Conservation (phyloP, 129 eudicot species). For the Erigeron canadensis region DNA sequence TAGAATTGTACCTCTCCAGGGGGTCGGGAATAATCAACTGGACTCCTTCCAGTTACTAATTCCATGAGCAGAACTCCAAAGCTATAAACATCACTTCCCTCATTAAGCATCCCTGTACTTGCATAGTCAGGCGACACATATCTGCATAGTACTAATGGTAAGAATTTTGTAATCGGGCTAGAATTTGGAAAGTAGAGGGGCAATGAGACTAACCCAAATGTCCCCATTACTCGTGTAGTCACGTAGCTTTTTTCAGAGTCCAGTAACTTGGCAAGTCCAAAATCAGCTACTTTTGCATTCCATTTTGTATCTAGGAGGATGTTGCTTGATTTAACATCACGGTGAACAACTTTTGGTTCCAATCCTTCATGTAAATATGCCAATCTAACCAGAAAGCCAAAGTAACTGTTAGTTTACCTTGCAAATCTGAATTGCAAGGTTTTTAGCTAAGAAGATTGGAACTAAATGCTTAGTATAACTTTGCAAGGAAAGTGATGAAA, state of each 20-base stretch:
- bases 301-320: constrained; percentile 83
- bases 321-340: constrained; percentile 93
- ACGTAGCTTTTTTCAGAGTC: constrained; percentile 84
- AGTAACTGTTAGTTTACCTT: neutral
- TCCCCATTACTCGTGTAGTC: constrained; percentile 96
- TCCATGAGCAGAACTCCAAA: constrained; percentile 93
- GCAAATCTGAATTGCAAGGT: constrained; percentile 2
- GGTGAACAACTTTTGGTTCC: constrained; percentile 97
- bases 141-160: constrained; percentile 35
- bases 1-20: constrained; percentile 66
- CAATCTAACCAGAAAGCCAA: constrained; percentile 40
- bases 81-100: constrained; percentile 81
- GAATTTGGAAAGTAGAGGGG: neutral
- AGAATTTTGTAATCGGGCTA: constrained; percentile 5
- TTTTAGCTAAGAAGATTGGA: too few species aligned
- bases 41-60: constrained; percentile 76
- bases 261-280: constrained; percentile 87
- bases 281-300: constrained; percentile 87
- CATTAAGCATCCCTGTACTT: constrained; percentile 89
- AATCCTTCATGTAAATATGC: constrained; percentile 94
- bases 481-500: too few species aligned
- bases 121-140: constrained; percentile 97
- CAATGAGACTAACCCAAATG: constrained; percentile 63
- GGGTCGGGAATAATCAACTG: constrained; percentile 84
- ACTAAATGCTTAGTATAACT: too few species aligned